A percentile compares a stretch with the other conserved stretches of the same genome.
Conservation (phyloP, 805 yeast genomes). For the Kodamaea lidongshanica region DNA sequence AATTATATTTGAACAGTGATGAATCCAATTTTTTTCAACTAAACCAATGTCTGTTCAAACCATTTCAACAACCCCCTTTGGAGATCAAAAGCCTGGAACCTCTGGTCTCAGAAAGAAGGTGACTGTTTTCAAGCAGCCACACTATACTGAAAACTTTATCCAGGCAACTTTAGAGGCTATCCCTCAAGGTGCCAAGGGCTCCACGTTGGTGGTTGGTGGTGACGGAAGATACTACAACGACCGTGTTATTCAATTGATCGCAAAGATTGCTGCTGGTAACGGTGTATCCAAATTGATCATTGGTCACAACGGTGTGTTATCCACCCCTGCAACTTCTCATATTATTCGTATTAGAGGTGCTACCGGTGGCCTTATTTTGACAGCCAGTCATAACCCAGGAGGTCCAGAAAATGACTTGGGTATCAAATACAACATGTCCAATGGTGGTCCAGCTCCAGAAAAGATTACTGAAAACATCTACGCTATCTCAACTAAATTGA, state of each 20-base stretch:
- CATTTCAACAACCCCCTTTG: slow-evolving; percentile 65
- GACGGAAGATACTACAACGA: slow-evolving; percentile 93
- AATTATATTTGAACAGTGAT: too few species aligned
- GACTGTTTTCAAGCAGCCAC: slow-evolving; percentile 65
- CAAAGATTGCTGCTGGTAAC: slow-evolving; percentile 82
- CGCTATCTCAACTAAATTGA: slow-evolving; percentile 56
- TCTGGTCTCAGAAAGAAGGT: slow-evolving; percentile 95
- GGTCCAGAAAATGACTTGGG: slow-evolving; percentile 91
- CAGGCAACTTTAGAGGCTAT: slow-evolving; percentile 81
- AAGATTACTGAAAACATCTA: slow-evolving; percentile 82
- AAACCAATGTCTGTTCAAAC: slow-evolving; percentile 10
- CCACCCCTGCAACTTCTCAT: slow-evolving; percentile 97
- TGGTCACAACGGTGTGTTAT: slow-evolving; percentile 82
- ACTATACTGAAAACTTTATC: slow-evolving; percentile 90
- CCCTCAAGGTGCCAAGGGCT: slow-evolving; percentile 75
- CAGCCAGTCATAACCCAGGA: slow-evolving; percentile 98
- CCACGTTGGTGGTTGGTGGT: slow-evolving; percentile 89
- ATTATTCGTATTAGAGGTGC: slow-evolving; percentile 68
- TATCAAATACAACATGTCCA: slow-evolving; percentile 87
- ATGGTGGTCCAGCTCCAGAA: slow-evolving; percentile 99
- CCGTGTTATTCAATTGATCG: slow-evolving; percentile 72
- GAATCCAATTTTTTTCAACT: background rate
- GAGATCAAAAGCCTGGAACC: slow-evolving; percentile 96
- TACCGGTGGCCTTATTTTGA: slow-evolving; percentile 92
- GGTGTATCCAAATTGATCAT: slow-evolving; percentile 80